Conservation (phyloP, 2,329 filamentous ascomycete species). For the Neopestalotiopsis rosae region DNA sequence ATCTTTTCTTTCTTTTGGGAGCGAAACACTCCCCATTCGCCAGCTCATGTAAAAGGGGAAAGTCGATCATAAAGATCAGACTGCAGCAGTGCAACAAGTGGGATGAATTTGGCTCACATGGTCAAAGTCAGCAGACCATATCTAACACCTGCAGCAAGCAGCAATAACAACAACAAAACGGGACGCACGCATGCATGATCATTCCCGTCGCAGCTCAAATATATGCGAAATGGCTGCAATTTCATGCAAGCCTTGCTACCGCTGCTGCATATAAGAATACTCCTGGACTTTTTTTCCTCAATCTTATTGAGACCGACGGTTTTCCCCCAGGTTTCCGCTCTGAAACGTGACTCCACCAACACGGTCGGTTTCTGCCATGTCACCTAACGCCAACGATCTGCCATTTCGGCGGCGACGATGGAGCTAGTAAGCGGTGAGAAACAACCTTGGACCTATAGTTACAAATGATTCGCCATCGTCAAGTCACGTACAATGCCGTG, state of each 20-base stretch:
- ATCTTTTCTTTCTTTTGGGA: not conserved
- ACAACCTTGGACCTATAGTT: too few relatives aligned
- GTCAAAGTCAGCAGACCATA: not conserved
- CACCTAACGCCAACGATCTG: not conserved
- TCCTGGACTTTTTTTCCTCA: not conserved
- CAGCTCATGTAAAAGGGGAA: not conserved
- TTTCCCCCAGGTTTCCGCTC: not conserved
- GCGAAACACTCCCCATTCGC: not conserved
- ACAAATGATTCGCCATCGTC: too few relatives aligned
- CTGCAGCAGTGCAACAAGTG: not conserved
- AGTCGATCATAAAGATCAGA: not conserved
- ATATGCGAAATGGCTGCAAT: not conserved
- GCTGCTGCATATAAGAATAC: not conserved
- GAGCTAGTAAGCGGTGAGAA: too few relatives aligned
- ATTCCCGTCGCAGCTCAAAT: not conserved
- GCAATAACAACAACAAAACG: not conserved
- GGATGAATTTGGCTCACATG: not conserved
- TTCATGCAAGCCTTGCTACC: not conserved
- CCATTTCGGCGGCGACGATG: not conserved
- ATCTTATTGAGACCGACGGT: not conserved
- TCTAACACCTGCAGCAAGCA: not conserved
- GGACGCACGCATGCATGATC: not conserved
- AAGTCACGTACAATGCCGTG: too few relatives aligned
- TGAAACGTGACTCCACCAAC: not conserved
- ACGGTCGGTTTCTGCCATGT: not conserved